Percentiles rank a stretch among this genome's conserved stretches.
These are phyloP conservation scores for Odontarrhena argentea DNA, from an alignment of 345 rosid genomes.

Conservation along the genomic window DNA sequence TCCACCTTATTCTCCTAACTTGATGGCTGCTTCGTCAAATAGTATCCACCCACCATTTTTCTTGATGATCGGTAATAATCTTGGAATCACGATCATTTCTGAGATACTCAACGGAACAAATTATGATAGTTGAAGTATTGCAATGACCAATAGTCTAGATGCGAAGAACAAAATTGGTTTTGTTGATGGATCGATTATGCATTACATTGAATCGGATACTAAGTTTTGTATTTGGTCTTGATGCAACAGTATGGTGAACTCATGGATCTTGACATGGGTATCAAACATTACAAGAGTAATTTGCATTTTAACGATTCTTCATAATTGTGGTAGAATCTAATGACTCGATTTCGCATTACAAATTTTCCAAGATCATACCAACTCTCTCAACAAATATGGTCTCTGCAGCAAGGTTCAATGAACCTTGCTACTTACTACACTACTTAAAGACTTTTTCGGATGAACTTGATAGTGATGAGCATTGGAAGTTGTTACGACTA, in stretches of 20 bases:
- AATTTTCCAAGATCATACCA: no score
- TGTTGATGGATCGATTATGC: neutral
- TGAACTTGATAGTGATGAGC: no score
- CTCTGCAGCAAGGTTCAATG: no score
- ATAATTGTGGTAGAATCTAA: neutral
- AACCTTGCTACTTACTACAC: no score
- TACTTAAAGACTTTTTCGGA: no score
- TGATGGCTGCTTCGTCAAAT: no score
- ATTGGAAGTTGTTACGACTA: no score
- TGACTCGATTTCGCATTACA: neutral
- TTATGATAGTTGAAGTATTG: neutral
- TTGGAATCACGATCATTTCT: neutral
- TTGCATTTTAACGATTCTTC: neutral
- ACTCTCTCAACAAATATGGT: no score
- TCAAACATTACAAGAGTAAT: neutral
- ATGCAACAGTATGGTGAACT: neutral
- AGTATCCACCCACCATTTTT: neutral
- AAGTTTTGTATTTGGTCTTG: neutral
- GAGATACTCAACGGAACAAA: neutral
- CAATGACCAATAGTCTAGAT: neutral
- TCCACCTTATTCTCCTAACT: no score
- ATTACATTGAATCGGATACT: accelerated
- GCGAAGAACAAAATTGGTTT: neutral
- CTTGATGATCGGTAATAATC: neutral
- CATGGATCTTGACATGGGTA: no score